Evolutionary conservation across 495 filamentous ascomycete genomes (phyloP).

Genomic region (Neurospora discreta): DNA sequence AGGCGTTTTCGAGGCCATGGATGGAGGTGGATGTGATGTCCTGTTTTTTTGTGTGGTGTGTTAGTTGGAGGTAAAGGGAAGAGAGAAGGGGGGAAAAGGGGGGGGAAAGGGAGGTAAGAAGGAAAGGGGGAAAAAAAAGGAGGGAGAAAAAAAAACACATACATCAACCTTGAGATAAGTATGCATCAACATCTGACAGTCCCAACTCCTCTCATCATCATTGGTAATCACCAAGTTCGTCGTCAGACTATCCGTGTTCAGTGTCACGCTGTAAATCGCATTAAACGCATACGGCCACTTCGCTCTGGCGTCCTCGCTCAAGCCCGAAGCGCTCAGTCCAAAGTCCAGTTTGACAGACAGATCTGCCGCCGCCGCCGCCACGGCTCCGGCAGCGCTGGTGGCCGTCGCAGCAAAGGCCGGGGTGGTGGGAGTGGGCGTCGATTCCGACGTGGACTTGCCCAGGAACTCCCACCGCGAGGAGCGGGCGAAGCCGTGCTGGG

Average conservation of each 20-base stretch:
- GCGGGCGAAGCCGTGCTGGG: constrained; percentile 95
- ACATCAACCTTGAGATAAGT: constrained; percentile 79
- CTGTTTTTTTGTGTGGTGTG: constrained; percentile 27
- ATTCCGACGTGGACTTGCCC: constrained; percentile 55
- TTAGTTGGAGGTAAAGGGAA: background rate
- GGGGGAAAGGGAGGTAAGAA: too few relatives aligned
- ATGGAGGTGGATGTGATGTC: constrained; percentile 62
- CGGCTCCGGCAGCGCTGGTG: background rate
- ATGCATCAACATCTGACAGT: constrained; percentile 87
- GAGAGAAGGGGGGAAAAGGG: background rate
- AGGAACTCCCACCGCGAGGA: constrained; percentile 70
- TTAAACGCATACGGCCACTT: constrained; percentile 78
- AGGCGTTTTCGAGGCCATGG: constrained; percentile 57
- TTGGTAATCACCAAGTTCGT: constrained; percentile 85
- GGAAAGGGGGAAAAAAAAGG: too few relatives aligned
- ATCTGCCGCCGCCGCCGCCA: constrained; percentile 33
- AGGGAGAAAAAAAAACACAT: constrained; percentile 17
- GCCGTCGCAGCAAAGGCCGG: background rate
- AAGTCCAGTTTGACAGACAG: constrained; percentile 85
- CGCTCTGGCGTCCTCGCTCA: constrained; percentile 52
- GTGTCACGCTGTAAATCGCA: constrained; percentile 83
- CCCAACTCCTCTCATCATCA: constrained; percentile 65
- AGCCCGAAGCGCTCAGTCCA: constrained; percentile 53
- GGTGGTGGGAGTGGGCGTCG: constrained; percentile 1
- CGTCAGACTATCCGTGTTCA: constrained; percentile 60